Evolutionary conservation across 2,329 filamentous ascomycete species (phyloP).

Genomic region (Cercospora berteroae): DNA sequence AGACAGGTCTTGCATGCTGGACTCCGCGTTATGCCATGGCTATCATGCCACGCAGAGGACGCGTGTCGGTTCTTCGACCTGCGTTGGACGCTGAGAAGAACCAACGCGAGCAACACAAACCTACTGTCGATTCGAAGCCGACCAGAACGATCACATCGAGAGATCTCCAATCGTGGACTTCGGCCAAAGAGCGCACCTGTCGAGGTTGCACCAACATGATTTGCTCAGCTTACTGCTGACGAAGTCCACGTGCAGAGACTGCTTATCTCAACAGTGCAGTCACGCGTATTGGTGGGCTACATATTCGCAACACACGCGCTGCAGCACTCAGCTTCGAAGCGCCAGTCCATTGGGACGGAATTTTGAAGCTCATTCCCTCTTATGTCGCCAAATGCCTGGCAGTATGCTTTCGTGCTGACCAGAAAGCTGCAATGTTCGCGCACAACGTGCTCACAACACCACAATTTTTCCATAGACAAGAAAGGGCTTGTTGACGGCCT

Average conservation of each 20-base stretch:
- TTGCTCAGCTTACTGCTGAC: neutral
- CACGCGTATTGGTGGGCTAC: neutral
- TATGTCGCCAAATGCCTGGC: too few species aligned
- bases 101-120: neutral
- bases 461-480: neutral
- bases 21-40: neutral
- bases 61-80: neutral
- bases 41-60: neutral
- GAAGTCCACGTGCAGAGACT: neutral
- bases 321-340: neutral
- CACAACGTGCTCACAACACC: neutral
- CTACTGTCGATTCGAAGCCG: neutral
- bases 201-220: neutral
- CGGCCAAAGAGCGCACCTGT: neutral
- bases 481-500: neutral
- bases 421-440: neutral
- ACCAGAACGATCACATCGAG: neutral
- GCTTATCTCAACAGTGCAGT: neutral
- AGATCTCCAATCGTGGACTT: neutral
- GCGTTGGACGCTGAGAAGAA: neutral
- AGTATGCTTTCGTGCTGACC: neutral
- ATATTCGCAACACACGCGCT: neutral
- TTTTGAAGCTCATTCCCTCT: too few species aligned
- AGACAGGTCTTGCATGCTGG: neutral
- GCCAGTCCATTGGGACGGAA: neutral